phyloP scores from a whole-genome alignment of 139 green algal genomes.

The Chlamydomonas schloesseri region DNA sequence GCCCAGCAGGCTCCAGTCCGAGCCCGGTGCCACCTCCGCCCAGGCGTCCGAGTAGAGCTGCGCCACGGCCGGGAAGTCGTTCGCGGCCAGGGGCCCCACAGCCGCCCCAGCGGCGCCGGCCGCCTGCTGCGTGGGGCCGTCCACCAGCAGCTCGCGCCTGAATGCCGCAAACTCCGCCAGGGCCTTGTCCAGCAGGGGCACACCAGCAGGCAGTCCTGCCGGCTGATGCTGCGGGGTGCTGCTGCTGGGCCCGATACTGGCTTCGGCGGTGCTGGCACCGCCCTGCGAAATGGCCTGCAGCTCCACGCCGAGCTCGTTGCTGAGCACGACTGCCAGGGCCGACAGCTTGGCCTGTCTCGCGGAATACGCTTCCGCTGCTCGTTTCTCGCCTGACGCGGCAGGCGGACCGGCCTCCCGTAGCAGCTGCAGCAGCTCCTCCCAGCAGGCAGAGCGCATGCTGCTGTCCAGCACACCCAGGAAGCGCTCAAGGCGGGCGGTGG shows the following conservation, averaged over 20 bases:
- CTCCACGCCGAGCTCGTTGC: slow-evolving; percentile 9
- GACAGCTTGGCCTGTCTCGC: neutral
- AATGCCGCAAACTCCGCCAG: neutral
- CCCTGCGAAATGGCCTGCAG: no score
- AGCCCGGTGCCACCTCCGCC: neutral
- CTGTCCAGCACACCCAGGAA: neutral
- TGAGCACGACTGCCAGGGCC: slow-evolving; percentile 8
- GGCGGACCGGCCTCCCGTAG: neutral
- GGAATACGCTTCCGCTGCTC: no score
- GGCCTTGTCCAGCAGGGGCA: neutral
- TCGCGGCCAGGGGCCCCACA: no score
- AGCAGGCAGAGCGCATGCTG: neutral
- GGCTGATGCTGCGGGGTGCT: no score
- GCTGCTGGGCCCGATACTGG: no score
- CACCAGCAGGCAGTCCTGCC: no score
- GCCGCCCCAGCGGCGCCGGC: no score
- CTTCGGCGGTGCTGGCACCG: no score
- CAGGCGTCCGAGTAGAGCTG: no score
- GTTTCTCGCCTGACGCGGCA: no score
- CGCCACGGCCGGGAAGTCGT: no score
- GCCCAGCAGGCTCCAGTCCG: neutral
- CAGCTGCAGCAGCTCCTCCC: neutral
- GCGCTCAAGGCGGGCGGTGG: neutral
- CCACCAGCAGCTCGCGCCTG: neutral
- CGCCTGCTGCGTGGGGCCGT: no score